Evolutionary conservation across 2,329 filamentous ascomycete species (phyloP), one percentile per base, ranked within the genome.

Genomic region (Colletotrichum falcatum): DNA sequence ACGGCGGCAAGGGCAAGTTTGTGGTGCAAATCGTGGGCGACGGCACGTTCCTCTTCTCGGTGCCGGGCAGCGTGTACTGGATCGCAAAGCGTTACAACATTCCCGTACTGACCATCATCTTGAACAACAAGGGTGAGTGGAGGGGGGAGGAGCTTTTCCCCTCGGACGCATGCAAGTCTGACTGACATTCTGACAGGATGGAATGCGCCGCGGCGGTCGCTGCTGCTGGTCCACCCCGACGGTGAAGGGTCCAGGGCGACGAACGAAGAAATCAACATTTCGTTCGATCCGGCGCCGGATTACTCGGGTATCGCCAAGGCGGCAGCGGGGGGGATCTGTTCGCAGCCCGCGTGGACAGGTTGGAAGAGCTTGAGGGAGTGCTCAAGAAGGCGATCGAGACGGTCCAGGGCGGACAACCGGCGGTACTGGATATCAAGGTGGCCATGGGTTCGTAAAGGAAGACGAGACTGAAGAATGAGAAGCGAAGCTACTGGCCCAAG

Each of bases 1-100:
- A 82, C 61, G 81, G 82, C 30, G 84, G 83, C 63, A 84, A 83
- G 75, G 73, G 73, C 20, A 83, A 82, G 70, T 86, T 87, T 72
- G 86, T 89, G 7, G 84, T 85, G 49, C 86, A 88, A 69, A 82
- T 89, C 65, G 87, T 89, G 0, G 87, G 87, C 26, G 87, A 89
- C 66, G 87, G 87, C n/a, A 86, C 85, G 6, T 88, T 84, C 74
- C 78, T 89, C 68, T 89, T 88, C 72, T 83, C 83, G 1, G 84
- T 88, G 0, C 87, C 87, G 0, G 83, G 83, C 1, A 88, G 85
- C 37, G 86, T 87, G 9, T 85, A 88, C 77, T 89, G 87, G 87
- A 86, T 89, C 53, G 80, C 85, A 8, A 82, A 80, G 74, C 81
- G 86, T 26, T 89, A 89, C 73, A 79, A 83, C 35, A 87, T 88